These are phyloP conservation scores for Cytauxzoon felis DNA, from an alignment of 169 alveolate genomes.

Conservation along the genomic window DNA sequence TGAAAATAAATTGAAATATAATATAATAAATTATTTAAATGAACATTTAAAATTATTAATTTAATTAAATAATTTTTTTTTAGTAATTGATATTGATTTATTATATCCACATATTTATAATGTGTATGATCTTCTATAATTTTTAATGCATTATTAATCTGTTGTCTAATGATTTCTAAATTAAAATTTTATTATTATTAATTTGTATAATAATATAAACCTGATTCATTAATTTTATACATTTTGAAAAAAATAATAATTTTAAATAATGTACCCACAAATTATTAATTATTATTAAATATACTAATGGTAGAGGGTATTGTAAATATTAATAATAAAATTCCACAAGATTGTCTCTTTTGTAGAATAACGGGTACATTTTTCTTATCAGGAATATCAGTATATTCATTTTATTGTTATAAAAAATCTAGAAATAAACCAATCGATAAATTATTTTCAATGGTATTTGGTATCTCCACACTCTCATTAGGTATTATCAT, in stretches of 20 bases:
- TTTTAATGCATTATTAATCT: no score
- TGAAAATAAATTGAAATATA: no score
- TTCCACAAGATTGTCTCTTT: conserved; percentile 41
- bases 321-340: conserved; percentile 15
- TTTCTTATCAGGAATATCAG: conserved; percentile 37
- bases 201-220: no score
- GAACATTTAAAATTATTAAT: no score
- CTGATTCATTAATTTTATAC: background rate
- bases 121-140: no score
- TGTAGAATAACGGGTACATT: conserved; percentile 61
- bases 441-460: conserved; percentile 29
- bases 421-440: conserved; percentile 26
- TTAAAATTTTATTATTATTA: no score
- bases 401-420: conserved; percentile 46
- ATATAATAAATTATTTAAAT: no score
- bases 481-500: conserved; percentile 33
- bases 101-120: no score
- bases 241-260: background rate
- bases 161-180: no score
- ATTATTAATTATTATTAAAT: background rate
- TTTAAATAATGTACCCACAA: background rate
- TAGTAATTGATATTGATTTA: no score
- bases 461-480: conserved; percentile 28
- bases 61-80: no score
- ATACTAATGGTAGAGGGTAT: conserved; percentile 12